Base-by-base conservation (phyloP, 2,329 filamentous ascomycete species). In the Graphiopsis chlorocephala region DNA sequence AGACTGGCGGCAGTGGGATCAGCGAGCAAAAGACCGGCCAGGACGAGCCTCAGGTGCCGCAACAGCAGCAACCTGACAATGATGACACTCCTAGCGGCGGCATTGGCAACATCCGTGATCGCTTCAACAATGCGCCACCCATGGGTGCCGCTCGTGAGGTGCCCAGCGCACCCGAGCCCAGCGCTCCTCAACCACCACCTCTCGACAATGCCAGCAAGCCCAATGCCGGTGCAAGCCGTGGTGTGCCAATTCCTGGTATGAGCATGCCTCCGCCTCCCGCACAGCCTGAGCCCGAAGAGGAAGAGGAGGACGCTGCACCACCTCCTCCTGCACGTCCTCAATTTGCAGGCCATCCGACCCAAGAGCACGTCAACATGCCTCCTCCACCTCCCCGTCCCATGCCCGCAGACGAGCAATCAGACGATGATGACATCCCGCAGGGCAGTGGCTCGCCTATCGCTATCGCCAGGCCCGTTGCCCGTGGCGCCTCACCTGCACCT, bases 401-500 rank as follows among this genome's bases (percentile, higher is more conserved):
- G 29, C 77, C 74, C 35, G 79, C 77, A 26, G 72, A 72, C 5
- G 65, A 65, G 10, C 67, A 67, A 20, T 69, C 71, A 35, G 76
- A 71, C 12, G 73, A 75, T 17, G 72, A 68, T 76, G 75, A 63
- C 77, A 79, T 68, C 79, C 78, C 72, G 76, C 77, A 65, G 81
- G 81, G 63, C 82, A 85, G 58, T 56, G 80, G 82, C 55, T 97
- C 92, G 1, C 94, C 94, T 7, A 89, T 96, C 67, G 90, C 90
- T 58, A 85, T 98, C 70, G 93, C 93, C 15, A 89, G 94, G 78
- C 95, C 95, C 3, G 90, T 98, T 63, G 84, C 87, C 59, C 90
- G 90, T 64, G 85, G 83, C 60, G 80, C 83, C 33, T 77, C 79
- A 38, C 79, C 80, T 11, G 76, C 80, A 33, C 65, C 66, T n/a